A percentile compares a stretch with the other conserved stretches of the same genome.
phyloP scores from a whole-genome alignment of 441 rosid genomes.

The Manihot esculenta region DNA sequence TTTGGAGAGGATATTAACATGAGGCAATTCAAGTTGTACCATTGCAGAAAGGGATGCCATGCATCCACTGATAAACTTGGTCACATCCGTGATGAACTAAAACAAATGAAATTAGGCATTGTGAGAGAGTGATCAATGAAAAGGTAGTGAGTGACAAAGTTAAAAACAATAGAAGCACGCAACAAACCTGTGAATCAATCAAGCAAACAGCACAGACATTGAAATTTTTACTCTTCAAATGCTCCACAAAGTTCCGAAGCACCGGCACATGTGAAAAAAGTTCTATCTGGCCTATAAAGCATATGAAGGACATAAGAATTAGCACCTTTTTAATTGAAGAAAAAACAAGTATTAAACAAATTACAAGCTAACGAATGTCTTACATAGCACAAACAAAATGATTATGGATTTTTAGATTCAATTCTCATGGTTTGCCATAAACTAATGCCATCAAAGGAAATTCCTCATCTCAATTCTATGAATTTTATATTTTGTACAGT shows the following conservation, averaged over 20 bases:
- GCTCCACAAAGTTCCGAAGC: conserved; percentile 82
- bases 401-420: too few species aligned
- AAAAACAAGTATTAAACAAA: not conserved
- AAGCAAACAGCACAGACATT: conserved; percentile 75
- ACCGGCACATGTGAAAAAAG: conserved; percentile 92
- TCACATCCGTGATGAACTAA: conserved; percentile 87
- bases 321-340: not conserved
- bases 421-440: not conserved
- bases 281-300: conserved; percentile 76
- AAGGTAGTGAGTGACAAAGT: not conserved
- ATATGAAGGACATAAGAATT: conserved; percentile 2
- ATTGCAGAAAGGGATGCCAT: conserved; percentile 97
- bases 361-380: not conserved
- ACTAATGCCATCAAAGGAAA: not conserved
- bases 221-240: conserved; percentile 74
- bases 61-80: conserved; percentile 94
- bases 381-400: too few species aligned
- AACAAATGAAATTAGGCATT: conserved; percentile 8
- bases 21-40: conserved; percentile 92
- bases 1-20: conserved; percentile 81
- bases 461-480: not conserved
- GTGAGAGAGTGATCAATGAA: not conserved
- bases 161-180: conserved; percentile 13
- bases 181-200: conserved; percentile 90
- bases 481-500: too few species aligned